A percentile compares a stretch with the other conserved stretches of the same genome.
These are phyloP conservation scores for Beauveria rudraprayagi DNA, from an alignment of 2,329 filamentous ascomycete genomes.

Conservation along the genomic window DNA sequence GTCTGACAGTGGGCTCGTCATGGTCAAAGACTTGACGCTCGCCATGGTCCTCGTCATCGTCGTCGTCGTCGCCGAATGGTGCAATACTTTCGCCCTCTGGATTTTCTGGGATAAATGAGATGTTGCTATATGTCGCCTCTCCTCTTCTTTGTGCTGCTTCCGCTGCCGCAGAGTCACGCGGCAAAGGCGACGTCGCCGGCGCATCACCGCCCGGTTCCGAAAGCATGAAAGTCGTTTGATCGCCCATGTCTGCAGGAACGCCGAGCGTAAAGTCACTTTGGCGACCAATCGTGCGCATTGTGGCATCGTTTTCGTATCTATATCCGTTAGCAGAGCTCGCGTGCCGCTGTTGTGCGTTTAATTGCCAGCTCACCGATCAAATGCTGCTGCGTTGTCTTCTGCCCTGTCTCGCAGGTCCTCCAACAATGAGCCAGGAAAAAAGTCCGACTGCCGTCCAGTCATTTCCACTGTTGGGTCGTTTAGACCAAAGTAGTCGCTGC, in stretches of 20 bases:
- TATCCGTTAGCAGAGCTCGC: conserved; percentile 9
- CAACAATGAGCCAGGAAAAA: conserved; percentile 39
- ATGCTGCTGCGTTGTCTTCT: conserved; percentile 26
- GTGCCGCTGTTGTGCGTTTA: neutral
- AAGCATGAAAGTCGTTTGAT: conserved; percentile 46
- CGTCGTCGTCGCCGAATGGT: neutral
- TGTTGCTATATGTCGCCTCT: conserved; percentile 12
- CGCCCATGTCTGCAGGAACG: conserved; percentile 38
- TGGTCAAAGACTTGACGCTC: neutral
- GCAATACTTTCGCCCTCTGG: neutral
- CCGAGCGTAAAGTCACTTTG: conserved; percentile 46
- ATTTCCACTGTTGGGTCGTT: conserved; percentile 32
- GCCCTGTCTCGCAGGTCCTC: conserved; percentile 34
- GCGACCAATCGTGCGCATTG: conserved; percentile 32
- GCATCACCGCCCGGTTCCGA: conserved; percentile 25
- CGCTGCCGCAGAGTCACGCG: conserved; percentile 15
- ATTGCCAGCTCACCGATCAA: conserved; percentile 27
- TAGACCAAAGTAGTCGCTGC: conserved; percentile 43
- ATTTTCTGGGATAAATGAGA: conserved; percentile 15
- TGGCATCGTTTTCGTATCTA: conserved; percentile 28
- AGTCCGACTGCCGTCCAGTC: conserved; percentile 38
- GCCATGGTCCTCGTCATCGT: neutral
- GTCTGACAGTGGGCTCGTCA: neutral
- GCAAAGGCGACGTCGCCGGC: conserved; percentile 20
- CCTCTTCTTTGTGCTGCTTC: conserved; percentile 13